Base-by-base conservation (phyloP, 768 basidiomycete genomes). In the Imleria badia region DNA sequence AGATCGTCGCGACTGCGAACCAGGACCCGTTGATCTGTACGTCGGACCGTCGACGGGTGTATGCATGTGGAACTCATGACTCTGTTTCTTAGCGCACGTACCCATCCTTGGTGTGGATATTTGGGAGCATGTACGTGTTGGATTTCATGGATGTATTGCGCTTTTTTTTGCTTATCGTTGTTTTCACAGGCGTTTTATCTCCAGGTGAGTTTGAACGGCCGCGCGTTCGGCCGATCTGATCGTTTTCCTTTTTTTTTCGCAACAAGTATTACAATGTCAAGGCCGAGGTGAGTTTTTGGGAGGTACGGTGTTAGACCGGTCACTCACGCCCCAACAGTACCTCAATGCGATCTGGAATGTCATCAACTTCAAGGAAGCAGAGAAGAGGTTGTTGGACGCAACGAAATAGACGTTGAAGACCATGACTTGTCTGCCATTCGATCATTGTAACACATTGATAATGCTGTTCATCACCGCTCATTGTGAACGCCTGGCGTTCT, bases 71-170 rank as follows among this genome's bases (percentile, higher is more conserved):
- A 6, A 29, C 52, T 72, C 19, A 72, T 4, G 5, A 8, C 15
- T 30, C 26, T 26, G 10, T 35, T 10, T 56, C 48, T 51, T 12
- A 91, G 91, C 87, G 4, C 91, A 94, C 73, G 79, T 81, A 17
- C 94, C 96, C 19, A 87, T 99, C 67, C 83, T 99, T 68, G 97
- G 97, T 33, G 86, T 98, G 60, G 96, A 99, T 74, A 88, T 98
- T 65, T 98, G 96, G 96, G 92, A 94, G 72, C 93, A 95, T 72
- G 87, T 87, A 63, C 40, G 86, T 80, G 35, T 55, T 30, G 29
- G 14, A 7, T 26, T 2, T 58, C 52, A 58, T 62, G 55, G 53
- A n/a, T 45, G 41, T n/a, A 22, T 19, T 33, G 17, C 10, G 19
- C 54, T 23, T 54, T 23, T 55, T 23, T 54, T 23, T 41, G 35